phyloP scores from a whole-genome alignment of 441 rosid species.

The Cnidoscolus chayamansa region DNA sequence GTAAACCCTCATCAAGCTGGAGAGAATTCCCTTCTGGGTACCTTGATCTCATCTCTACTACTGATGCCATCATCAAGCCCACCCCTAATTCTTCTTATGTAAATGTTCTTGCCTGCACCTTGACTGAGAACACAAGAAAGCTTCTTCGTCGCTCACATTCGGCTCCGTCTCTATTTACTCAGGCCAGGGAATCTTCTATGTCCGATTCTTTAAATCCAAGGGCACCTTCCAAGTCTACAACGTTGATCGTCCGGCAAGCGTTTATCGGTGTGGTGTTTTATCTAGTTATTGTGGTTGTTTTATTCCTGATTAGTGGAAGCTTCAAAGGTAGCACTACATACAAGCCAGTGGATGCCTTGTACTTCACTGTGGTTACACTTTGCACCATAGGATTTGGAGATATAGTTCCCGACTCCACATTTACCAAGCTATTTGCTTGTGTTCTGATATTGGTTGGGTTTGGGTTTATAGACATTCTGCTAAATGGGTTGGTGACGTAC shows the following conservation, averaged over 20 bases:
- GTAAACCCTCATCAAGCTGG: conserved; percentile 17
- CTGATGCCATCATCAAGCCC: conserved; percentile 32
- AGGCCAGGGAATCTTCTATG: conserved; percentile 28
- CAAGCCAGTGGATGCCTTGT: conserved; percentile 54
- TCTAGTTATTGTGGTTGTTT: conserved; percentile 32
- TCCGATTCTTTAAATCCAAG: conserved; percentile 27
- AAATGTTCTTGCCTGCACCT: conserved; percentile 39
- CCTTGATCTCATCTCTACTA: conserved; percentile 35
- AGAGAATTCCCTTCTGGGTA: conserved; percentile 28
- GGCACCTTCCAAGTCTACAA: conserved; percentile 28
- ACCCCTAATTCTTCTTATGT: conserved; percentile 33
- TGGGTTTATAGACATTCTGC: conserved; percentile 58
- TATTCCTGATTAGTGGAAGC: conserved; percentile 31
- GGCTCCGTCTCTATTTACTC: conserved; percentile 54
- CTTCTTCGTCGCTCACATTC: conserved; percentile 46
- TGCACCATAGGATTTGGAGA: conserved; percentile 75
- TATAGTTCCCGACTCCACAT: conserved; percentile 54
- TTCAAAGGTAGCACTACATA: conserved; percentile 44
- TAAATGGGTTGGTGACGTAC: conserved; percentile 57
- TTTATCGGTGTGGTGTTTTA: conserved; percentile 45
- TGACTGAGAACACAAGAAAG: conserved; percentile 30
- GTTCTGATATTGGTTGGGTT: conserved; percentile 54
- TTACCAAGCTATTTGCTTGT: conserved; percentile 57
- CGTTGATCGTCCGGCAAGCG: conserved; percentile 52
- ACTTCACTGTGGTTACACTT: conserved; percentile 61